Evolutionary conservation across 148 eudicot species (phyloP), one percentile per base, ranked within the genome.

Genomic region (Chenopodium berlandieri): DNA sequence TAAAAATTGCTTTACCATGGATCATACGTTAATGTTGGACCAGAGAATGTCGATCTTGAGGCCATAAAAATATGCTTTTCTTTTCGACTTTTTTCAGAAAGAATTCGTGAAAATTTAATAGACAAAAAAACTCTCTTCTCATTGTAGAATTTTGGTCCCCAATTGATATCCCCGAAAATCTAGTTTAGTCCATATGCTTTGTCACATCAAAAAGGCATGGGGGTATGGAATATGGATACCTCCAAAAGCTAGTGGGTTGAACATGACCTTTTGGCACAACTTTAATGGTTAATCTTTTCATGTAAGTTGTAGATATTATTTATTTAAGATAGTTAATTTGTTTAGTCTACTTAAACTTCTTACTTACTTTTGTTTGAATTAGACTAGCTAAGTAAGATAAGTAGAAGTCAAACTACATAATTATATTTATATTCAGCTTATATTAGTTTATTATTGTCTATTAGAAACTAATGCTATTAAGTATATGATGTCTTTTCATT

Each of bases 11-110:
- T 54, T 14, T 3, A 56, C 17, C 62, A 56, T 13, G 60, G 82
- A 32, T 62, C 75, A 65, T 64, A 54, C 11, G 44, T 76, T 58
- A 46, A 68, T 47, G 12, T 47, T 73, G 76, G 79, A 77, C 79
- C 71, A 72, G 30, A 13, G 48, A 72, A 63, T 73, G 48, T 73
- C n/a, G 9, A 23, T 22, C 75, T 80, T 73, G 27, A n/a, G 73
- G 52, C 79, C 83, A 32, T 66, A 31, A 31, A 60, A 31, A 10
- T 0, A 2, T 16, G 31, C 17, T 37, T 13, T 4, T 11, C 23
- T 22, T 76, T 58, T 44, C 44, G 14, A 30, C 71, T 31, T 30
- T 27, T 25, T 14, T 9, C 31, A 65, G 19, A 67, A 30, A 12
- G 37, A 71, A 71, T 19, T 71, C 5, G 1, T 17, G 50, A 34